A percentile compares a stretch with the other conserved stretches of the same genome.
Conservation (phyloP, 768 basidiomycete genomes). For the Kwoniella sp. region DNA sequence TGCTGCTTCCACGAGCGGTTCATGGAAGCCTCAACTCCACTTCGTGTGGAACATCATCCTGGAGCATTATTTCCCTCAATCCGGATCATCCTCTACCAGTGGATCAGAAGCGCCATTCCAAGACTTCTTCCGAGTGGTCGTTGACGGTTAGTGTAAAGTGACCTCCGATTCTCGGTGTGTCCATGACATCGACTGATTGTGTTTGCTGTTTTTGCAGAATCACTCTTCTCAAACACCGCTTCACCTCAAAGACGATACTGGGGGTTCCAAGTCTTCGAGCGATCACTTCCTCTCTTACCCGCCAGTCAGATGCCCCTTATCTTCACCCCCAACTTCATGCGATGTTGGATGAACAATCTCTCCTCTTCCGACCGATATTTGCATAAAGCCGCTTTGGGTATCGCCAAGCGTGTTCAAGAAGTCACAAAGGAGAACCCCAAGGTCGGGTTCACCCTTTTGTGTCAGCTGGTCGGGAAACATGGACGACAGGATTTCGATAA, state of each 20-base stretch:
- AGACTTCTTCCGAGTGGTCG: slow-evolving; percentile 86
- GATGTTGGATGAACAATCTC: slow-evolving; percentile 94
- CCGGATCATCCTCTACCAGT: slow-evolving; percentile 53
- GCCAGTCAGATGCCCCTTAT: slow-evolving; percentile 74
- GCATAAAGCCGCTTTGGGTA: slow-evolving; percentile 81
- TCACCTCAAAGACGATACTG: slow-evolving; percentile 88
- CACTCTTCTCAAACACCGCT: slow-evolving; percentile 78
- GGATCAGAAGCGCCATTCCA: slow-evolving; percentile 68
- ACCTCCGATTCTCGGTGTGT: neutral
- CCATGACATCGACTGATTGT: no score
- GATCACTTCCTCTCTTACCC: slow-evolving; percentile 69
- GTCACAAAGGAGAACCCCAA: slow-evolving; percentile 75
- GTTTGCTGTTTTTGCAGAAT: slow-evolving; percentile 61
- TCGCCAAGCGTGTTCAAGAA: slow-evolving; percentile 73
- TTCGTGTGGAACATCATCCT: slow-evolving; percentile 87
- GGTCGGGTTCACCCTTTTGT: slow-evolving; percentile 78
- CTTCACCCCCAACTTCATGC: slow-evolving; percentile 93
- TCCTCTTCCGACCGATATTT: slow-evolving; percentile 83
- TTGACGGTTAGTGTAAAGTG: slow-evolving; percentile 71
- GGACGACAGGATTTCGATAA: slow-evolving; percentile 88
- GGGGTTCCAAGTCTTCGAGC: slow-evolving; percentile 91
- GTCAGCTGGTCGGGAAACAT: slow-evolving; percentile 77
- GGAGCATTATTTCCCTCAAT: slow-evolving; percentile 67
- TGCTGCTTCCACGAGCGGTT: slow-evolving; percentile 59
- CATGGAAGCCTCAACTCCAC: slow-evolving; percentile 89